phyloP scores from a whole-genome alignment of 2,329 filamentous ascomycete genomes.

The Dendryphion nanum region DNA sequence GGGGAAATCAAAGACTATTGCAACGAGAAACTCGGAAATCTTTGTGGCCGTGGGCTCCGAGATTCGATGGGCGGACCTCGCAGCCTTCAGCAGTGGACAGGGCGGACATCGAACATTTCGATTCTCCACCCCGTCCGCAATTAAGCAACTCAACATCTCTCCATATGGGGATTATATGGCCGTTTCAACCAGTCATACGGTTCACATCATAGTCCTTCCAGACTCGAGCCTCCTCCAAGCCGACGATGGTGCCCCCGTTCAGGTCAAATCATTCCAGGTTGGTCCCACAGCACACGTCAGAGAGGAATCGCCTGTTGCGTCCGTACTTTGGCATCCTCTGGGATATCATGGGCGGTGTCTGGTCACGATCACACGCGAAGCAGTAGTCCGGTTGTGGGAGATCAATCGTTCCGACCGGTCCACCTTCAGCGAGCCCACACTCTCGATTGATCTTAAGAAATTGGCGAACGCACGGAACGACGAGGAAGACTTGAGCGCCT shows the following conservation, averaged over 20 bases:
- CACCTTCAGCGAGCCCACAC: slow-evolving; percentile 79
- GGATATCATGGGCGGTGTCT: slow-evolving; percentile 78
- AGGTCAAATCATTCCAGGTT: slow-evolving; percentile 84
- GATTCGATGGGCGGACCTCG: slow-evolving; percentile 86
- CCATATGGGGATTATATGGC: slow-evolving; percentile 80
- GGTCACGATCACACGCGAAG: slow-evolving; percentile 85
- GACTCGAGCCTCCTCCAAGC: slow-evolving; percentile 73
- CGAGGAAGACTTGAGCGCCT: slow-evolving; percentile 80
- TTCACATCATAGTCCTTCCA: slow-evolving; percentile 84
- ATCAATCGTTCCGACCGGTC: slow-evolving; percentile 78
- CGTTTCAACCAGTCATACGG: slow-evolving; percentile 80
- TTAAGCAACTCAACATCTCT: slow-evolving; percentile 81
- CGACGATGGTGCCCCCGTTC: slow-evolving; percentile 66
- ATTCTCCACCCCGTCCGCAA: slow-evolving; percentile 75
- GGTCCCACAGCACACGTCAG: slow-evolving; percentile 90
- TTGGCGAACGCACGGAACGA: slow-evolving; percentile 78
- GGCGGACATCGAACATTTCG: slow-evolving; percentile 55
- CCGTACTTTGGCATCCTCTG: slow-evolving; percentile 88
- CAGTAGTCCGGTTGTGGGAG: slow-evolving; percentile 88
- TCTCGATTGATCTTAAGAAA: slow-evolving; percentile 86
- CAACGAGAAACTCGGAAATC: slow-evolving; percentile 78
- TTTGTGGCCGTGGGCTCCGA: slow-evolving; percentile 88
- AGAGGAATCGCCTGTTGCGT: slow-evolving; percentile 75
- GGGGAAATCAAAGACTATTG: slow-evolving; percentile 64
- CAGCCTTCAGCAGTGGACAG: slow-evolving; percentile 65